Evolutionary conservation across 768 basidiomycete genomes (phyloP).

Genomic region (Lactarius tabidus): DNA sequence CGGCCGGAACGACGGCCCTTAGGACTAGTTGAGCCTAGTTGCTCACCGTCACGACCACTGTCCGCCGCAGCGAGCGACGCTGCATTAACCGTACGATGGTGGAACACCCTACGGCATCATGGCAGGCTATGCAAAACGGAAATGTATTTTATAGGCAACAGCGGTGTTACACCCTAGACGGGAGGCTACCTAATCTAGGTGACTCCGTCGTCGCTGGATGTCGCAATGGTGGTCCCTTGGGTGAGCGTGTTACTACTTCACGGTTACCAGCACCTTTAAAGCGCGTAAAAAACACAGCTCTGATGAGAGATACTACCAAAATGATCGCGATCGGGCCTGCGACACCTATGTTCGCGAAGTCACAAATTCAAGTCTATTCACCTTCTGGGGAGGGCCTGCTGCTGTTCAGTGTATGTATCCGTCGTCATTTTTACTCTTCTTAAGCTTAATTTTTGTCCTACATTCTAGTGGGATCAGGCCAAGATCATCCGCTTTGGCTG

Average conservation of each 20-base stretch:
- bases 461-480: conserved; percentile 81
- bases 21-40: background rate
- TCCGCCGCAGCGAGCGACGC: background rate
- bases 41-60: background rate
- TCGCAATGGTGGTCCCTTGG: conserved; percentile 84
- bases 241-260: conserved; percentile 38
- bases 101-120: conserved; percentile 75
- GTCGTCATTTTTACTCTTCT: conserved; percentile 4
- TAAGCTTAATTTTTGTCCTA: conserved; percentile 23
- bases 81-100: conserved; percentile 32
- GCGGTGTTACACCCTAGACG: conserved; percentile 77
- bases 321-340: conserved; percentile 65
- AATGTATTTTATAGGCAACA: conserved; percentile 85
- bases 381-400: conserved; percentile 73
- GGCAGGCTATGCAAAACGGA: conserved; percentile 89
- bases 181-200: conserved; percentile 69
- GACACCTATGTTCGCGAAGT: conserved; percentile 56
- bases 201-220: conserved; percentile 82
- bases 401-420: conserved; percentile 65
- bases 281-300: conserved; percentile 44
- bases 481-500: conserved; percentile 81
- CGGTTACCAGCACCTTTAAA: background rate
- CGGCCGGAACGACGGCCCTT: background rate
- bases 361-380: conserved; percentile 86
- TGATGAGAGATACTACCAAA: conserved; percentile 83